These are phyloP conservation scores for Stachybotrys chlorohalonatus DNA, from an alignment of 2,329 filamentous ascomycete genomes.

Conservation along the genomic window DNA sequence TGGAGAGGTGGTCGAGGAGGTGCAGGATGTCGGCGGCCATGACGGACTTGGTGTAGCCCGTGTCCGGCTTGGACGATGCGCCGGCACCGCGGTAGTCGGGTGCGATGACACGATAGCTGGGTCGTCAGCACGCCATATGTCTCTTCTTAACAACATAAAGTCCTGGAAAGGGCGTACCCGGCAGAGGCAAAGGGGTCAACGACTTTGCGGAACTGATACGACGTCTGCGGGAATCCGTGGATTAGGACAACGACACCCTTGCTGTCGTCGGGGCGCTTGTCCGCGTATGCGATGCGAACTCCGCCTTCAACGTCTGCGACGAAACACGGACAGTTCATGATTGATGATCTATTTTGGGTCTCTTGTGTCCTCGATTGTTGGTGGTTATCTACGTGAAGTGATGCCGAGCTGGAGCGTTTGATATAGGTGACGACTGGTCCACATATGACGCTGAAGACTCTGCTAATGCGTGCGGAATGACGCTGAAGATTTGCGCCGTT, in stretches of 20 bases:
- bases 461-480: no score
- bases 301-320: neutral
- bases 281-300: neutral
- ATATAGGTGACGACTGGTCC: no score
- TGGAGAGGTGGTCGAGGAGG: constrained; percentile 18
- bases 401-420: no score
- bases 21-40: constrained; percentile 29
- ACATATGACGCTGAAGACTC: no score
- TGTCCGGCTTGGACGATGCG: constrained; percentile 21
- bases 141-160: neutral
- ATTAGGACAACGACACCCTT: constrained; percentile 31
- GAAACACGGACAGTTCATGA: neutral
- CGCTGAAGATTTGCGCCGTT: no score
- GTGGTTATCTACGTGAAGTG: no score
- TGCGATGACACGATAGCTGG: constrained; percentile 19
- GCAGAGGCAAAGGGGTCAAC: constrained; percentile 24
- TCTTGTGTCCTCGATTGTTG: neutral
- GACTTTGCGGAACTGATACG: constrained; percentile 32
- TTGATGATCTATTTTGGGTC: neutral
- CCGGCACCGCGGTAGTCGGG: constrained; percentile 32
- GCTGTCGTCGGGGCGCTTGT: neutral
- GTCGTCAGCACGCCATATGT: neutral
- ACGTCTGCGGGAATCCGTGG: constrained; percentile 37
- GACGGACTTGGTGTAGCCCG: constrained; percentile 28
- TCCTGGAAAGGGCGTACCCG: constrained; percentile 14